Evolutionary conservation across 768 basidiomycete species (phyloP).

Genomic region (Lentinula raphanica): DNA sequence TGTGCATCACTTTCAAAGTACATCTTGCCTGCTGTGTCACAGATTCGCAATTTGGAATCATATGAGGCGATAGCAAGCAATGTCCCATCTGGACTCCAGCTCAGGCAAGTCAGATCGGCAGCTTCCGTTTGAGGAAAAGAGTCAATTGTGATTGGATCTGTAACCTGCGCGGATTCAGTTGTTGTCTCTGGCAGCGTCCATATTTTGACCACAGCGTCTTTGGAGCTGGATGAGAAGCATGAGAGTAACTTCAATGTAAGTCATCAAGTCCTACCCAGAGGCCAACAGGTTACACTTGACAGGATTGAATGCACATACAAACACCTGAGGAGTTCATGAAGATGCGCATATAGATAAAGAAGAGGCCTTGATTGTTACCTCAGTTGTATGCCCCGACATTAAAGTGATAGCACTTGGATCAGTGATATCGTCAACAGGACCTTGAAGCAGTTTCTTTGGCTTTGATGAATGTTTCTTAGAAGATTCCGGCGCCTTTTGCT

Average conservation of each 20-base stretch:
- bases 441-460: constrained; percentile 29
- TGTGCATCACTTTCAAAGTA: constrained; percentile 64
- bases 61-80: constrained; percentile 76
- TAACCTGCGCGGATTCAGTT: constrained; percentile 21
- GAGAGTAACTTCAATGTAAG: constrained; percentile 7
- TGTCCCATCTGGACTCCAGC: constrained; percentile 73
- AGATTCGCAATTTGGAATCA: constrained; percentile 67
- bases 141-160: constrained; percentile 39
- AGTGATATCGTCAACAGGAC: constrained; percentile 37
- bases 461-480: constrained; percentile 17
- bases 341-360: background rate
- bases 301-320: constrained; percentile 79
- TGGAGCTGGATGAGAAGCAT: constrained; percentile 45
- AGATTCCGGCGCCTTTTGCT: constrained; percentile 9
- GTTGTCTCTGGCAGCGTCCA: constrained; percentile 56
- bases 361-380: constrained; percentile 29
- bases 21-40: constrained; percentile 50
- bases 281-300: constrained; percentile 52
- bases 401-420: constrained; percentile 40
- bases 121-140: constrained; percentile 41
- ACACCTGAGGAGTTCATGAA: constrained; percentile 46
- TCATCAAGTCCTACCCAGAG: constrained; percentile 52
- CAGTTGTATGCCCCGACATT: constrained; percentile 55
- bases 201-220: constrained; percentile 68
- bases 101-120: constrained; percentile 69